Base-by-base conservation (phyloP, 257 asterid genomes). In the Solanum clarkiae region DNA sequence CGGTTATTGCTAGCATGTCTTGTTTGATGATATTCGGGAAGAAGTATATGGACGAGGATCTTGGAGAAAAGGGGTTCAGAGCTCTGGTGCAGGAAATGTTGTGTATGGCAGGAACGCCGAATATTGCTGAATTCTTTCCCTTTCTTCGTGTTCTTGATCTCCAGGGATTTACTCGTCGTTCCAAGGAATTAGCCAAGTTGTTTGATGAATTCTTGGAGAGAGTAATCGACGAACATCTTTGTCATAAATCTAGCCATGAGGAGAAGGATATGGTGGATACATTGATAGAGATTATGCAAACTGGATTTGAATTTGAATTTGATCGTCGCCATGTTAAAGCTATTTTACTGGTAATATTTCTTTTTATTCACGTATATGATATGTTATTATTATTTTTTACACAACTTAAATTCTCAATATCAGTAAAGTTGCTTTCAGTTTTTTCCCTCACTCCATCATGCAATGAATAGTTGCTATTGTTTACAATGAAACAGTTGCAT, bases 141-240 rank as follows among this genome's bases (percentile, higher is more conserved):
- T 80, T 60, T 49, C 18, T 68, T 22, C 72, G 82, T 6, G 36
- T 63, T 18, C 20, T 85, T 36, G 84, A 85, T 65, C 66, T 87
- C 24, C 90, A 87, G 40, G 88, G 90, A 7, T 53, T 82, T 5
- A 82, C 71, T 8, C 72, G 80, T 16, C 84, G 63, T 0, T 24
- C 45, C 32, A 88, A 83, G 42, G 65, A 7, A 13, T 2, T 86
- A 10, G 44, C 84, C 0, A 88, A 80, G 59, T 80, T 85, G 44
- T 86, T 85, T 18, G 88, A 88, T 24, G 86, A 74, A 0, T 88
- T 84, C 24, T 10, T 88, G 10, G 87, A 84, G 63, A 87, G 47
- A 24, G 68, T 87, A 8, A 71, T 84, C 1, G 83, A 86, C 11
- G 85, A 86, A 20, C 88, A 86, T 57, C 56, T 56, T 36, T 7